Evolutionary conservation across 2,329 filamentous ascomycete genomes (phyloP), one percentile per base, ranked within the genome.

Genomic region (Penicillium sumatraense): DNA sequence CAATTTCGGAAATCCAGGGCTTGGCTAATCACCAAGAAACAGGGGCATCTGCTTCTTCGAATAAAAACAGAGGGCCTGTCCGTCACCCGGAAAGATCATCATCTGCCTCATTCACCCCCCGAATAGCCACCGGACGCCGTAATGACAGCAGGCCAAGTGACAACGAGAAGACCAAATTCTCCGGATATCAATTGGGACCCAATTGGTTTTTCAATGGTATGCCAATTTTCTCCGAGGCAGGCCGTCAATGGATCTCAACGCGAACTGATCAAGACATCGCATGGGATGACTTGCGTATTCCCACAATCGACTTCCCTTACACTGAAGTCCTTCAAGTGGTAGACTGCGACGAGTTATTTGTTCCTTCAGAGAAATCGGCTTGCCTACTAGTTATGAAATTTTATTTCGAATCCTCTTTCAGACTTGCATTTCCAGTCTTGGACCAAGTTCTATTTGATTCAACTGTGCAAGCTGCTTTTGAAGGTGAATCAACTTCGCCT

Each of bases 131-230:
- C n/a, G n/a, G n/a, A n/a, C n/a, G n/a, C n/a, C n/a, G n/a, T n/a
- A n/a, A n/a, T n/a, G n/a, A n/a, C n/a, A n/a, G n/a, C n/a, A n/a
- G n/a, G n/a, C n/a, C n/a, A n/a, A n/a, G n/a, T n/a, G n/a, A n/a
- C n/a, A n/a, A n/a, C 3, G 29, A 31, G 11, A 35, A 20, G n/a
- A 13, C 27, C n/a, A 18, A 18, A 9, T 13, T 44, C 21, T 31
- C 44, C 23, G 42, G 44, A 18, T 49, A 18, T 21, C 56, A 61
- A 51, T 46, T 51, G 40, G 59, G 60, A 24, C 59, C 60, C 7
- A 61, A 61, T 16, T 63, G 58, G 60, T 63, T 49, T 40, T 63
- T 63, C 16, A 56, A 60, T 38, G 59, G 59, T 2, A 61, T 63
- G n/a, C 21, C 60, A 5, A 60, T 63, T 5, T 48, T 31, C 21